Evolutionary conservation across 2,329 filamentous ascomycete species (phyloP).

Genomic region (Cladorrhinum sp.): DNA sequence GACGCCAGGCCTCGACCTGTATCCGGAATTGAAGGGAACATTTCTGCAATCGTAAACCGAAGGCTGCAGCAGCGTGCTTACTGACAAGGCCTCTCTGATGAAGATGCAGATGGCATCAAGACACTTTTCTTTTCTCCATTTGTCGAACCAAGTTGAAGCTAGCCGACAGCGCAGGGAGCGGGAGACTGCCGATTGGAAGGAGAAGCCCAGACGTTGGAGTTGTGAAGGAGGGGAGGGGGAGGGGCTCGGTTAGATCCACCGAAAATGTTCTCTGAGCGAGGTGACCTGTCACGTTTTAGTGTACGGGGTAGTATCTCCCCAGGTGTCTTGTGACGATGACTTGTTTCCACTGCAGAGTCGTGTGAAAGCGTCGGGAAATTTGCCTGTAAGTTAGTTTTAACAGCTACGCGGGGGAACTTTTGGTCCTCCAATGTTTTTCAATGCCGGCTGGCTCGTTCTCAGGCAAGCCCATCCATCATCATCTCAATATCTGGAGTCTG

Average conservation of each 20-base stretch:
- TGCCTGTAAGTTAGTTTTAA: too few species aligned
- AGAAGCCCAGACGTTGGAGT: neutral
- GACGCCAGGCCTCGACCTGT: neutral
- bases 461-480: too few species aligned
- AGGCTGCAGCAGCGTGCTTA: neutral
- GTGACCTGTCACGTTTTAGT: neutral
- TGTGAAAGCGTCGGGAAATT: too few species aligned
- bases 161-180: slow-evolving; percentile 7
- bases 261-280: neutral
- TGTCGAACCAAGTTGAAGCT: neutral
- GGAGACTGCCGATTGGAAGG: slow-evolving; percentile 27
- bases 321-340: neutral
- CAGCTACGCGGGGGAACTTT: too few species aligned
- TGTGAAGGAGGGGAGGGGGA: neutral
- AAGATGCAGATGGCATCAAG: neutral
- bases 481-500: too few species aligned
- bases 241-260: slow-evolving; percentile 15
- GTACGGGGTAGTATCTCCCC: neutral
- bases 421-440: too few species aligned
- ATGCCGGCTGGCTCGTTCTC: too few species aligned
- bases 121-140: neutral
- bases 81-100: neutral
- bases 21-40: neutral
- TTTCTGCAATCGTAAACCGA: neutral
- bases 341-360: too few species aligned